These are phyloP conservation scores for Nematodospora anomalae DNA, from an alignment of 1,139 yeast species.

Conservation along the genomic window DNA sequence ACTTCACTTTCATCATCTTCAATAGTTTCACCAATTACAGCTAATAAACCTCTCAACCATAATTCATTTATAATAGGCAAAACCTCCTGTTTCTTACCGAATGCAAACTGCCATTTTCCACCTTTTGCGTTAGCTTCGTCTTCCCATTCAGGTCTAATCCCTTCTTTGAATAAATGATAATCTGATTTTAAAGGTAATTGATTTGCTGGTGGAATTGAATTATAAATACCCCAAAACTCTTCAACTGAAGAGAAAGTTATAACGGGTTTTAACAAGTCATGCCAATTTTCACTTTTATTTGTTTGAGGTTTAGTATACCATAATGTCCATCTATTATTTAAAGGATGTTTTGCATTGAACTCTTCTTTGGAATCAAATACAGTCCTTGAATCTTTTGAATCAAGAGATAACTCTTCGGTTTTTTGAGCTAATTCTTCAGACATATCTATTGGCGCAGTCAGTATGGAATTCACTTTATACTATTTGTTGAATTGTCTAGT, in stretches of 20 bases:
- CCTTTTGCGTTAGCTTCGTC: conserved; percentile 84
- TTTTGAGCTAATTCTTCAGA: conserved; percentile 57
- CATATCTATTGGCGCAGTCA: conserved; percentile 19
- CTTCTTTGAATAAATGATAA: conserved; percentile 93
- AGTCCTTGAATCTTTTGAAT: conserved; percentile 50
- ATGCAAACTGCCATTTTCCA: conserved; percentile 84
- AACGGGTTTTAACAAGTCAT: conserved; percentile 88
- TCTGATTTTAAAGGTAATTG: conserved; percentile 92
- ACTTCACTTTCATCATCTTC: conserved; percentile 88
- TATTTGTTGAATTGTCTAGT: too few species aligned
- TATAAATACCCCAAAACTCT: conserved; percentile 98
- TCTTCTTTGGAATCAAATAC: conserved; percentile 69
- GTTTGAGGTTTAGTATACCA: conserved; percentile 97
- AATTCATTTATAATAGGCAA: conserved; percentile 73
- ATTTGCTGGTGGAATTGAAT: conserved; percentile 88
- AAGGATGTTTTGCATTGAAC: conserved; percentile 84
- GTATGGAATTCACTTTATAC: neutral
- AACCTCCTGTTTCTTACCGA: conserved; percentile 66
- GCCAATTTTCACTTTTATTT: conserved; percentile 82
- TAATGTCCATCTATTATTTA: conserved; percentile 90
- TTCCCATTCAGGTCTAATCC: conserved; percentile 98
- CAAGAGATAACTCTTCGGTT: conserved; percentile 55
- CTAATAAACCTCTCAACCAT: conserved; percentile 89
- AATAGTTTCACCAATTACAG: conserved; percentile 94
- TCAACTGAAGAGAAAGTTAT: conserved; percentile 91